Percentiles rank a stretch among this genome's conserved stretches.
Evolutionary conservation across 805 yeast genomes (phyloP).

Genomic region (Cyberlindnera maclurae): DNA sequence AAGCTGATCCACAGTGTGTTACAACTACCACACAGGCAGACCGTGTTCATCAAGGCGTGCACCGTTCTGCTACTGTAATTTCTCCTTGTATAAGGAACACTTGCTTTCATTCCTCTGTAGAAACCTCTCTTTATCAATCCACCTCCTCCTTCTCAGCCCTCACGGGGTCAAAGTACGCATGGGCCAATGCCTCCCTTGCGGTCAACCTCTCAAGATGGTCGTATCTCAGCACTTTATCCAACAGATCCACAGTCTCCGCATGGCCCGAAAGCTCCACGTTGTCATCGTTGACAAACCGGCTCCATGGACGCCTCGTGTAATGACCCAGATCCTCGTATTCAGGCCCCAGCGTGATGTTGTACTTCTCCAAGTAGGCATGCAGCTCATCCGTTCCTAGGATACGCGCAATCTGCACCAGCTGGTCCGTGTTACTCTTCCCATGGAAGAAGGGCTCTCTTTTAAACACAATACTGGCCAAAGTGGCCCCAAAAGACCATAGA

Average conservation of each 20-base stretch:
- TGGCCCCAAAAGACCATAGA: constrained; percentile 88
- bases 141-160: constrained; percentile 14
- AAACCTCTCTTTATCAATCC: too few relatives aligned
- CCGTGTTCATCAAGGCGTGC: constrained; percentile 9
- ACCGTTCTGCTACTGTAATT: constrained; percentile 3
- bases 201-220: constrained; percentile 87
- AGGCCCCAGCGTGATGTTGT: constrained; percentile 59
- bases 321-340: constrained; percentile 77
- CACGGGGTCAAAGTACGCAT: constrained; percentile 48
- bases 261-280: constrained; percentile 41
- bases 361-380: constrained; percentile 56
- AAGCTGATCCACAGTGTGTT: not conserved
- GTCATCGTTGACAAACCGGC: constrained; percentile 46
- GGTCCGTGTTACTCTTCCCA: constrained; percentile 88
- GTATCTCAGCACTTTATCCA: constrained; percentile 67
- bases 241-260: constrained; percentile 56
- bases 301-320: constrained; percentile 64
- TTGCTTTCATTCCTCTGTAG: too few relatives aligned
- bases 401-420: constrained; percentile 81
- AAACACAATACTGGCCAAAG: constrained; percentile 83
- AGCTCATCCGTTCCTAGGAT: constrained; percentile 82
- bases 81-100: too few relatives aligned
- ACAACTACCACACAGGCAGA: not conserved
- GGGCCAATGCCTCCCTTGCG: constrained; percentile 82
- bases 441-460: constrained; percentile 90